Percentiles rank a stretch among this genome's conserved stretches.
Evolutionary conservation across 2,329 filamentous ascomycete genomes (phyloP).

Genomic region (Neonectria ditissima): DNA sequence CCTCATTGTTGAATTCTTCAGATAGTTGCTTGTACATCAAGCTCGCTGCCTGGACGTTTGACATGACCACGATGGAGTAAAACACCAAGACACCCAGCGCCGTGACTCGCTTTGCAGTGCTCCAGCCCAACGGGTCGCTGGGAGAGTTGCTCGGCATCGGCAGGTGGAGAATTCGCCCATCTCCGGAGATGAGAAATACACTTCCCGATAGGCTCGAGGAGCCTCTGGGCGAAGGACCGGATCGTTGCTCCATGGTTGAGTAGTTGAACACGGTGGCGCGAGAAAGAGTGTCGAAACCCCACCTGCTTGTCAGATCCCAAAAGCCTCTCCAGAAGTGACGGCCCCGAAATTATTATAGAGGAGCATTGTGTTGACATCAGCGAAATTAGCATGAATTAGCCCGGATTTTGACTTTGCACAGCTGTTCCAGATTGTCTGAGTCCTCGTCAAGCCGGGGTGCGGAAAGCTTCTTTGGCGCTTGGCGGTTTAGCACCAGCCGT

Average conservation of each 20-base stretch:
- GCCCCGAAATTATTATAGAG: background rate
- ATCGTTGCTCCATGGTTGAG: background rate
- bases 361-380: background rate
- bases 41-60: background rate
- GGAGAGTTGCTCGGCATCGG: conserved; percentile 12
- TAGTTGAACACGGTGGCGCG: background rate
- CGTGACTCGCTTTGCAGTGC: background rate
- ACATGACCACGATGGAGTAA: background rate
- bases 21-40: background rate
- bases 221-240: background rate
- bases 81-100: background rate
- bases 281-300: background rate
- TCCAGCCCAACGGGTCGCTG: conserved; percentile 6
- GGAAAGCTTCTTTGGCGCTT: background rate
- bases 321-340: background rate
- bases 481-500: background rate
- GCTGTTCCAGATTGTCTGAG: background rate
- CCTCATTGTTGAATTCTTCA: background rate
- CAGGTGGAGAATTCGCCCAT: conserved; percentile 3
- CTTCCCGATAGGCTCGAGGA: background rate
- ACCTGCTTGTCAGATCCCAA: background rate
- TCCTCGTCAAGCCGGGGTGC: background rate
- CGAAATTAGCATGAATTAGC: background rate
- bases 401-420: background rate
- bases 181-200: conserved; percentile 4